Evolutionary conservation across 768 basidiomycete genomes (phyloP), one percentile per base, ranked within the genome.

Genomic region (Hygrocybe coccinea): DNA sequence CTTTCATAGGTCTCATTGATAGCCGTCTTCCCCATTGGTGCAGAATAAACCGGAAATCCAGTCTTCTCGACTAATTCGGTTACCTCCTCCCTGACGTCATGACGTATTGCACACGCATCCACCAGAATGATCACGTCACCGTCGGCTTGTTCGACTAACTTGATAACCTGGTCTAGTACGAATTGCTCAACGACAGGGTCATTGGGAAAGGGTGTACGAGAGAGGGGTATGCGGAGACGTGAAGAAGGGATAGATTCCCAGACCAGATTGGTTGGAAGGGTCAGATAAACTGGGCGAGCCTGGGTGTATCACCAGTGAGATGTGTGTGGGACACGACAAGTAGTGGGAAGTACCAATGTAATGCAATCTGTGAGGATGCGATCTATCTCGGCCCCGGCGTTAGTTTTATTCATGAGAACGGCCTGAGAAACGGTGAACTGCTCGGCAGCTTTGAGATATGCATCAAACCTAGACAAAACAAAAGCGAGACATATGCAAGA

Each of bases 201-300:
- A 61, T 87, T 87, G 11, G 65, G 69, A 0, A 81, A 79, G 14
- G 72, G 72, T 2, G 71, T 62, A 8, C 76, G 75, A 35, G 76
- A 74, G 8, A 89, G 75, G 6, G 85, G 84, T 1, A 75, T 80
- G 52, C 78, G 71, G 52, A 97, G 77, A 17, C 81, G 79, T 38
- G 80, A 78, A 5, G 82, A 70, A 0, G 90, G 79, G 15, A 94
- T 84, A 64, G 85, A 81, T 52, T 76, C 71, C 63, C 80, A 77
- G 3, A 87, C 86, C 51, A 95, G 74, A 67, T 97, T 89, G 5
- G 86, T 94, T 1, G 92, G 95, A 10, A 97, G 75, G 35, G 86
- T 81, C 38, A 98, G 71, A 65, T 98, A 98, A 33, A 89, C 90
- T 0, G 95, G 95, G 17, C 91, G 84, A 25, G 86, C 87, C 81